These are phyloP conservation scores for Tolypocladium cylindrosporum DNA, from an alignment of 2,329 filamentous ascomycete species.

Conservation along the genomic window DNA sequence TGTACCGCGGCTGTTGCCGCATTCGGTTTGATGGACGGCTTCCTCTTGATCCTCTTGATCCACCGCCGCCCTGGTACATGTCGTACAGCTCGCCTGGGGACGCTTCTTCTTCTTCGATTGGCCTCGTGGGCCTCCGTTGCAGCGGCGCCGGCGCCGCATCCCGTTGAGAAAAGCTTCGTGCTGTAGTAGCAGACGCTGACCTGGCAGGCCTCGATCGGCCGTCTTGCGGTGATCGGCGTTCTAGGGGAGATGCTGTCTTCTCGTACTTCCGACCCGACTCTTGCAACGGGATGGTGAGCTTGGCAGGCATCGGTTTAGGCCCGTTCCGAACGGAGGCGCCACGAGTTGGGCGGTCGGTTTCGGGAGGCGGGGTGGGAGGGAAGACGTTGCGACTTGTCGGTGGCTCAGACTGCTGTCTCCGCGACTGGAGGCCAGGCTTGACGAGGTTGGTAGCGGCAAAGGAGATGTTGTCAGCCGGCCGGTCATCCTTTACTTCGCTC, in stretches of 20 bases:
- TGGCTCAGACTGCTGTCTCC: slow-evolving; percentile 78
- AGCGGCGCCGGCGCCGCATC: slow-evolving; percentile 17
- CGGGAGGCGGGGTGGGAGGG: slow-evolving; percentile 95
- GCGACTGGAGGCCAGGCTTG: slow-evolving; percentile 70
- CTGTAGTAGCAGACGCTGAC: slow-evolving; percentile 35
- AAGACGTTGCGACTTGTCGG: slow-evolving; percentile 73
- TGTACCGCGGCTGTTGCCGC: slow-evolving; percentile 48
- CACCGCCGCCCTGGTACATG: slow-evolving; percentile 39
- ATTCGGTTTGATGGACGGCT: slow-evolving; percentile 15
- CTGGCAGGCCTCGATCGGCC: slow-evolving; percentile 25
- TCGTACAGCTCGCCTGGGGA: slow-evolving; percentile 65
- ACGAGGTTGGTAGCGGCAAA: slow-evolving; percentile 91
- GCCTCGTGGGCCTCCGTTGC: slow-evolving; percentile 17
- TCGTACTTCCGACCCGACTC: slow-evolving; percentile 44
- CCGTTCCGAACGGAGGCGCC: slow-evolving; percentile 53
- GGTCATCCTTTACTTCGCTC: slow-evolving; percentile 59
- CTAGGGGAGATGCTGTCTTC: slow-evolving; percentile 38
- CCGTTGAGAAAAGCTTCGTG: slow-evolving; percentile 32
- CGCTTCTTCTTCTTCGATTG: slow-evolving; percentile 45
- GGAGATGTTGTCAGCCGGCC: slow-evolving; percentile 74
- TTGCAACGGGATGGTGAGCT: slow-evolving; percentile 51
- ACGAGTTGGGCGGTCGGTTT: slow-evolving; percentile 61
- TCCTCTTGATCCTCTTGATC: slow-evolving; percentile 26
- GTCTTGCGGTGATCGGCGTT: slow-evolving; percentile 27
- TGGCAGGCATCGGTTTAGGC: slow-evolving; percentile 49